Evolutionary conservation across 305 asterid genomes (phyloP).

Genomic region (Rubia tinctorum): DNA sequence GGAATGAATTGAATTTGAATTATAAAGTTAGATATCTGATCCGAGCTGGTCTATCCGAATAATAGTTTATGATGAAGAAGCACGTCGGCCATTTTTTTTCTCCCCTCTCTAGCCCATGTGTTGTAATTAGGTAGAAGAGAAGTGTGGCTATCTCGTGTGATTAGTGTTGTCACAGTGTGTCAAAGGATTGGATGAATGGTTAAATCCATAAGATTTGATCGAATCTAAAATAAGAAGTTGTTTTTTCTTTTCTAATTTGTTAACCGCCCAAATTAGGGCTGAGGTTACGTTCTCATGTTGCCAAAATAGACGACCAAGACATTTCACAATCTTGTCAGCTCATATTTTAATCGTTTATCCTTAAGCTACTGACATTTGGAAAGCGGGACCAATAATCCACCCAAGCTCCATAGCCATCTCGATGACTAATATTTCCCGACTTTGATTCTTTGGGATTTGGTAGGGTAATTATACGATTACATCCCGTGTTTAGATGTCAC

Average conservation of each 20-base stretch:
- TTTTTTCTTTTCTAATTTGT: not conserved
- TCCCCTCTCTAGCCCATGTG: not conserved
- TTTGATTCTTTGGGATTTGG: not conserved
- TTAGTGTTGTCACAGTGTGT: not conserved
- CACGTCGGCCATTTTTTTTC: not conserved
- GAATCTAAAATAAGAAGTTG: slow-evolving; percentile 1
- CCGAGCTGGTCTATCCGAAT: too few relatives aligned
- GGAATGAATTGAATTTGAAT: too few relatives aligned
- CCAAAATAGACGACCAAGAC: slow-evolving; percentile 10
- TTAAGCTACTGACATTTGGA: slow-evolving; percentile 31
- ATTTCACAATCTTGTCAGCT: not conserved
- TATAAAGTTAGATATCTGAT: too few relatives aligned
- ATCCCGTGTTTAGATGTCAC: too few relatives aligned
- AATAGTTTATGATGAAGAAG: too few relatives aligned
- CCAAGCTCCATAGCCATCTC: not conserved
- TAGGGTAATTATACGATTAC: not conserved
- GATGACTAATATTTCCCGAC: not conserved
- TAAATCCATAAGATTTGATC: slow-evolving; percentile 10
- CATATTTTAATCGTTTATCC: not conserved
- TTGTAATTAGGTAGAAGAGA: not conserved
- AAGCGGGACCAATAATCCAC: slow-evolving; percentile 38
- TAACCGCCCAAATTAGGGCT: slow-evolving; percentile 9
- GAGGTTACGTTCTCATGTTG: slow-evolving; percentile 25
- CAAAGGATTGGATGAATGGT: slow-evolving; percentile 32
- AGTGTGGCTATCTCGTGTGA: not conserved